Evolutionary conservation across 768 basidiomycete species (phyloP).

Genomic region (Mycena amicta): DNA sequence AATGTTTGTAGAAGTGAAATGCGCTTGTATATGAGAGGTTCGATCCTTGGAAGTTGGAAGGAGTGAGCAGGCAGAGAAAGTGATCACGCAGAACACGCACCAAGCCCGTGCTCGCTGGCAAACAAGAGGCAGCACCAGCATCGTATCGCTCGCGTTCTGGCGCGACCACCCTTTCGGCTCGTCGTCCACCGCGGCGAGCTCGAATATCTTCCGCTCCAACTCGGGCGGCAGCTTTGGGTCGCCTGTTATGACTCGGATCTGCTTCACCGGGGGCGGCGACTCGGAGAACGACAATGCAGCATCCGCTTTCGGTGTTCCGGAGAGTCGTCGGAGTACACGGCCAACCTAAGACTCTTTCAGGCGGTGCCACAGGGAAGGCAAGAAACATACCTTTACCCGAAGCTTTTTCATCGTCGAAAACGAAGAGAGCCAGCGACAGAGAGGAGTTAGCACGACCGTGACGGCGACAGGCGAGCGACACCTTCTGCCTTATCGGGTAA

Average conservation of each 20-base stretch:
- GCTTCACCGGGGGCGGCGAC: neutral
- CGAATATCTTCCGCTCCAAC: conserved; percentile 17
- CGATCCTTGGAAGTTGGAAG: conserved; percentile 34
- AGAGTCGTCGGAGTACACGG: too few relatives aligned
- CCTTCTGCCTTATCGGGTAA: too few relatives aligned
- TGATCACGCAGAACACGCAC: neutral
- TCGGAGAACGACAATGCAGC: too few relatives aligned
- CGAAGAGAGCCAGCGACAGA: too few relatives aligned
- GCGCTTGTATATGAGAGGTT: conserved; percentile 41
- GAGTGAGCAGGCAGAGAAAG: neutral
- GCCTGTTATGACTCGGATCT: conserved; percentile 3
- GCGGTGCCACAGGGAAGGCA: too few relatives aligned
- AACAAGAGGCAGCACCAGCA: conserved; percentile 7
- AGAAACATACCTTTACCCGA: too few relatives aligned
- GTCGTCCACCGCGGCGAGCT: conserved; percentile 9
- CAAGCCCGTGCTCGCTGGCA: conserved; percentile 10
- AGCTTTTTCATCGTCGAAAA: too few relatives aligned
- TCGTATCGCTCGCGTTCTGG: conserved; percentile 10
- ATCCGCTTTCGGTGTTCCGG: too few relatives aligned
- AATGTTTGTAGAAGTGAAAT: conserved; percentile 33
- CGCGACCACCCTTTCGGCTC: neutral
- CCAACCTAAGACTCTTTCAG: too few relatives aligned
- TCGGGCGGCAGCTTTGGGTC: conserved; percentile 15
- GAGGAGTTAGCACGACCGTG: too few relatives aligned
- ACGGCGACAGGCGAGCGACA: too few relatives aligned